These are phyloP conservation scores for Daedaleopsis nitida DNA, from an alignment of 768 basidiomycete species.

Conservation along the genomic window DNA sequence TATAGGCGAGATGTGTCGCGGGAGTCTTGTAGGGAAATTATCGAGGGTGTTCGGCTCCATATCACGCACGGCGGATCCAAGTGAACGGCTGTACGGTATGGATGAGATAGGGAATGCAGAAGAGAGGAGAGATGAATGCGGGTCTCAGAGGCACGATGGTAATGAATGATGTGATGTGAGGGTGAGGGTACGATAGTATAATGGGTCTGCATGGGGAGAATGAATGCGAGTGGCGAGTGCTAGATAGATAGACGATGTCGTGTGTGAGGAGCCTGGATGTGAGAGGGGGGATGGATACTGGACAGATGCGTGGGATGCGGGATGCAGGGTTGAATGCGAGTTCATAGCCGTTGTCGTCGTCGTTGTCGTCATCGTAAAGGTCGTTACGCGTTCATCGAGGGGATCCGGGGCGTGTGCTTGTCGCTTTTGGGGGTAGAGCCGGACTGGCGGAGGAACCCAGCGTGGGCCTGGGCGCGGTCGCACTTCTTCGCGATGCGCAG, in stretches of 20 bases:
- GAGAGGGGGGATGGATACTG: neutral
- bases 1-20: no score
- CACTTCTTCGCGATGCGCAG: slow-evolving; percentile 61
- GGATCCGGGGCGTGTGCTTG: neutral
- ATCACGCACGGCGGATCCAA: no score
- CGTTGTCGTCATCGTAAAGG: slow-evolving; percentile 2
- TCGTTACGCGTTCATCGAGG: slow-evolving; percentile 9
- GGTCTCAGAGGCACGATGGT: neutral
- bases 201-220: neutral
- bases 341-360: slow-evolving; percentile 1
- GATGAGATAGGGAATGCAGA: neutral
- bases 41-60: no score
- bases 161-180: neutral
- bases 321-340: neutral
- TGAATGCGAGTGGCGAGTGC: neutral
- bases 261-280: neutral
- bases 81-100: no score
- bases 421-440: slow-evolving; percentile 14
- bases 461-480: slow-evolving; percentile 60
- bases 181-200: neutral
- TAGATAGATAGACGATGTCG: neutral
- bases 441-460: slow-evolving; percentile 42
- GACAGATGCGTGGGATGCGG: no score
- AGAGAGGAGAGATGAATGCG: neutral
- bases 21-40: no score